These are phyloP conservation scores for Eleusine indica DNA, from an alignment of 176 grass and related monocot genomes.

Conservation along the genomic window DNA sequence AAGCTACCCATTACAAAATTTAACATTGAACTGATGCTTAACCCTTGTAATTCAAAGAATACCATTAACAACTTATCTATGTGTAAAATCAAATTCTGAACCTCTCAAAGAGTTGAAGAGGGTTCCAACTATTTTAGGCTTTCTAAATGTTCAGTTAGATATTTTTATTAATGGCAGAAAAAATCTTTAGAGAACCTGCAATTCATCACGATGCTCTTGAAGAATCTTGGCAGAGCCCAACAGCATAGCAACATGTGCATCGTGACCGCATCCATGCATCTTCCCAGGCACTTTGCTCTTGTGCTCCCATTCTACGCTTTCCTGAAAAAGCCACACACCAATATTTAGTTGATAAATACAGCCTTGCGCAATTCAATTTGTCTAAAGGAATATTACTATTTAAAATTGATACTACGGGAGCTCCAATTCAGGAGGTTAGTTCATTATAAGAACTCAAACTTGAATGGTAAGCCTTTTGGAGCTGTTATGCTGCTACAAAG, in stretches of 20 bases:
- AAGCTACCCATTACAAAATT: constrained; percentile 2
- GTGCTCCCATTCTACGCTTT: constrained; percentile 95
- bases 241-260: constrained; percentile 84
- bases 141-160: constrained; percentile 15
- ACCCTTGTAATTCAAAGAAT: neutral
- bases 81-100: neutral
- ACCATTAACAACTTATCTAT: constrained; percentile 26
- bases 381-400: neutral
- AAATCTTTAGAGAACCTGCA: constrained; percentile 60
- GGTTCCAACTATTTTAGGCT: neutral
- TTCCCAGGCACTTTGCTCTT: constrained; percentile 95
- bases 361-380: constrained; percentile 8
- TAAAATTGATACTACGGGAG: neutral
- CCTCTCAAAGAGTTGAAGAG: neutral
- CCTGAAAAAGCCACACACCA: constrained; percentile 53
- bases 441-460: neutral
- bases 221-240: constrained; percentile 97
- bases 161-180: neutral
- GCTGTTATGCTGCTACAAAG: no score
- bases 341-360: constrained; percentile 17
- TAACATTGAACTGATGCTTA: neutral
- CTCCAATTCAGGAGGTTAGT: neutral
- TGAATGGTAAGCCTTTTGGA: no score
- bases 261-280: constrained; percentile 98
- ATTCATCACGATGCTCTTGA: constrained; percentile 74